Base-by-base conservation (phyloP, 345 rosid species). In the Salix exigua region DNA sequence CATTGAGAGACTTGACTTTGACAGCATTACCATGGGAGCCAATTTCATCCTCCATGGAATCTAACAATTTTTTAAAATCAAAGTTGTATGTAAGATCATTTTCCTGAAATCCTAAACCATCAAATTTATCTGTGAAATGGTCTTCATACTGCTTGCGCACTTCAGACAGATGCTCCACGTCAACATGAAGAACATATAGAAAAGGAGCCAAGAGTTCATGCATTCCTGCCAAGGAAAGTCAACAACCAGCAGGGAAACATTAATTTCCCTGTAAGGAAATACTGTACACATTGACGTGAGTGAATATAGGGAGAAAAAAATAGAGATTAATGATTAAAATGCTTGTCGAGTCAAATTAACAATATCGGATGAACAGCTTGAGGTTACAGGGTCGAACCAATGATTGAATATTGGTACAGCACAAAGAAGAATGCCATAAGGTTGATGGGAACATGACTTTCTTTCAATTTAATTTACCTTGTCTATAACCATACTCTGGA, bases 151-250 rank as follows among this genome's bases (percentile, higher is more conserved):
- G 87, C 75, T 88, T 88, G 71, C 92, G 91, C 42, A 96, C 97
- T 89, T 92, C 90, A 78, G 89, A 86, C 72, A 96, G 95, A 78
- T 78, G 94, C 30, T 89, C 89, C 1, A 88, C 82, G 82, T 96
- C 99, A 26, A 93, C 92, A 68, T 96, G 99, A 71, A 96, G 98
- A 70, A 96, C 99, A 48, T 89, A 96, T 6, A 96, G 84, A 61
- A 96, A 70, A 33, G 99, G 99, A 35, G 99, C 99, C 88, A 96
- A 82, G 68, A 96, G 95, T 85, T 96, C 99, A 69, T 96, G 99
- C 99, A 96, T 93, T 48, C 99, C 99, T 96, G 71, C 46, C 30
- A 68, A 74, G 55, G 74, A 74, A 74, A 79, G 42, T 37, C 64
- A 42, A 68, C 62, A 21, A 31, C 67, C 74, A n/a, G 55, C 74